Percentiles rank a stretch among this genome's conserved stretches.
phyloP scores from a whole-genome alignment of 2,329 filamentous ascomycete genomes.

The Emmonsiellopsis sp. region DNA sequence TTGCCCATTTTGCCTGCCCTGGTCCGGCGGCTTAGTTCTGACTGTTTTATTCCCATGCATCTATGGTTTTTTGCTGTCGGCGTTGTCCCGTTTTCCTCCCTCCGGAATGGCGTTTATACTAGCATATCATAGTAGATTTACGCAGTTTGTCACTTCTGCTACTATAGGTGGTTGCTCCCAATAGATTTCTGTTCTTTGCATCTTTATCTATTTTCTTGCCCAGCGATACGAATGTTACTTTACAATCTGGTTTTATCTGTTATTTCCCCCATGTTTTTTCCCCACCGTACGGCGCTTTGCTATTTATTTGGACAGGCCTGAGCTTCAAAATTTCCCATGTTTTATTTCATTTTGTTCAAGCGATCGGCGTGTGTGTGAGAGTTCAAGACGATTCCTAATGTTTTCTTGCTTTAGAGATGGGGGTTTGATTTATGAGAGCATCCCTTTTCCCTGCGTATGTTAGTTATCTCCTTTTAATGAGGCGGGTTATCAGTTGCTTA shows the following conservation, averaged over 20 bases:
- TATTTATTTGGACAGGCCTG: not conserved
- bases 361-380: no score
- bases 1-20: not conserved
- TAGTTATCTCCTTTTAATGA: no score
- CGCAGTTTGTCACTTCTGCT: not conserved
- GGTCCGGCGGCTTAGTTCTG: not conserved
- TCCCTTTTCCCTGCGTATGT: no score
- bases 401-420: no score
- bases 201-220: not conserved
- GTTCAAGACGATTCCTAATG: no score
- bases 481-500: no score
- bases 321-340: not conserved
- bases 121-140: not conserved
- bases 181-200: conserved; percentile 1
- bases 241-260: not conserved
- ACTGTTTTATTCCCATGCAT: not conserved
- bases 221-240: not conserved
- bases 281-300: not conserved
- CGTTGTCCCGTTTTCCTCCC: not conserved
- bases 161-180: not conserved
- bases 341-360: no score
- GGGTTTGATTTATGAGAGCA: no score
- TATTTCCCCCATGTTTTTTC: not conserved
- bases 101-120: not conserved
- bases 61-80: not conserved